A percentile compares a stretch with the other conserved stretches of the same genome.
Conservation (phyloP, 176 grass and related monocot genomes). For the Puccinellia tenuiflora region DNA sequence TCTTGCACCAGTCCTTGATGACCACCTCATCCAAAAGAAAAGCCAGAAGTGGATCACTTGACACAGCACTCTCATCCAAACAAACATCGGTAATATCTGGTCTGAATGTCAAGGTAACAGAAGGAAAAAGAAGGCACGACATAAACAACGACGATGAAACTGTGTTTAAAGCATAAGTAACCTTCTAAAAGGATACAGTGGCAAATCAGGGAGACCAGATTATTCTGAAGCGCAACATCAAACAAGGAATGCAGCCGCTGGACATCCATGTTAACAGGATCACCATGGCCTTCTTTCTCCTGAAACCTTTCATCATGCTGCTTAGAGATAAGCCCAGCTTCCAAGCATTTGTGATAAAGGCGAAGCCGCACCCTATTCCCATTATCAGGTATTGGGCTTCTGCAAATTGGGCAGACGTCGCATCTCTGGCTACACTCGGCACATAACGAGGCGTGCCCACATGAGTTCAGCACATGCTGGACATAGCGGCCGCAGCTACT, state of each 20-base stretch:
- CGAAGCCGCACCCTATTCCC: slow-evolving; percentile 51
- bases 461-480: slow-evolving; percentile 75
- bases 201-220: slow-evolving; percentile 82
- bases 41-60: slow-evolving; percentile 88
- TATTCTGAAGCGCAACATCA: slow-evolving; percentile 87
- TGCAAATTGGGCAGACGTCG: slow-evolving; percentile 85
- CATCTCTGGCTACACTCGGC: slow-evolving; percentile 92
- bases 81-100: slow-evolving; percentile 91
- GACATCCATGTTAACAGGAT: slow-evolving; percentile 60
- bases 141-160: background rate
- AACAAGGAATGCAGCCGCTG: slow-evolving; percentile 78
- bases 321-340: slow-evolving; percentile 76
- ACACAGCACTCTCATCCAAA: slow-evolving; percentile 97
- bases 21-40: slow-evolving; percentile 99
- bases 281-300: slow-evolving; percentile 57
- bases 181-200: slow-evolving; percentile 79
- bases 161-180: slow-evolving; percentile 16
- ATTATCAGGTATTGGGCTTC: slow-evolving; percentile 46
- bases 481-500: slow-evolving; percentile 82
- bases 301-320: slow-evolving; percentile 87
- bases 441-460: slow-evolving; percentile 88
- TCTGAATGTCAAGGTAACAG: slow-evolving; percentile 64
- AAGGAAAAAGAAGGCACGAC: background rate
- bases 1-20: slow-evolving; percentile 98
- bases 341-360: slow-evolving; percentile 83